A percentile compares a stretch with the other conserved stretches of the same genome.
Conservation (phyloP, 2,329 filamentous ascomycete genomes). For the Pyrenochaeta sp. region DNA sequence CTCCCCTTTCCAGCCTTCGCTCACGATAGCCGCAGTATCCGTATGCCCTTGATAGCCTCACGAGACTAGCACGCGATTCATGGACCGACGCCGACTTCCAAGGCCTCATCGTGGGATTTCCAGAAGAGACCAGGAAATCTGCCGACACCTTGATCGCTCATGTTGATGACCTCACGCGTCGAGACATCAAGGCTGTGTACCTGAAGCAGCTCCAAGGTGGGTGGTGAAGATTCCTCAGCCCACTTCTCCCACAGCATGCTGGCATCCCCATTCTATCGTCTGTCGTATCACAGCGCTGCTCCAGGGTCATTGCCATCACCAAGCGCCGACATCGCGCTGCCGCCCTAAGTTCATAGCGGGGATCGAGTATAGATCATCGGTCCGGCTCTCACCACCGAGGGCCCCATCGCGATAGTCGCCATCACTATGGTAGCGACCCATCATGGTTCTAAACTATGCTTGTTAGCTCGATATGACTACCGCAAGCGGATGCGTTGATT, state of each 20-base stretch:
- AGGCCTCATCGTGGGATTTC: conserved; percentile 75
- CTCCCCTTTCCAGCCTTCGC: conserved; percentile 28
- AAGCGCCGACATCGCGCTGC: conserved; percentile 31
- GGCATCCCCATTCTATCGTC: conserved; percentile 9
- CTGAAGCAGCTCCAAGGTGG: conserved; percentile 75
- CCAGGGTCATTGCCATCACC: conserved; percentile 29
- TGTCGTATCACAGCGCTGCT: conserved; percentile 7
- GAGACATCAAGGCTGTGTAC: conserved; percentile 78
- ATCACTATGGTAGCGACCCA: conserved; percentile 25
- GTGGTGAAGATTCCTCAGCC: conserved; percentile 22
- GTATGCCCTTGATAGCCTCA: conserved; percentile 74
- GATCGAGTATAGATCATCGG: conserved; percentile 28
- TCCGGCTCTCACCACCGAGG: conserved; percentile 27
- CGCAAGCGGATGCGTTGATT: conserved; percentile 2
- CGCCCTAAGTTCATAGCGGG: conserved; percentile 25
- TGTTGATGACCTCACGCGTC: conserved; percentile 73
- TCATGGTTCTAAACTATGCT: conserved; percentile 19
- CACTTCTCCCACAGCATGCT: conserved; percentile 18
- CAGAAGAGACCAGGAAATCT: conserved; percentile 67
- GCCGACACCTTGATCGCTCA: conserved; percentile 70
- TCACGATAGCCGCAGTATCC: conserved; percentile 70
- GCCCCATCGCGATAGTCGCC: conserved; percentile 37
- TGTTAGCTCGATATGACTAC: conserved; percentile 12
- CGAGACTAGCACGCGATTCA: conserved; percentile 68
- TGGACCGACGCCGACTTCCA: conserved; percentile 73